Base-by-base conservation (phyloP, 2,329 filamentous ascomycete genomes). In the Pseudocercospora ulei region DNA sequence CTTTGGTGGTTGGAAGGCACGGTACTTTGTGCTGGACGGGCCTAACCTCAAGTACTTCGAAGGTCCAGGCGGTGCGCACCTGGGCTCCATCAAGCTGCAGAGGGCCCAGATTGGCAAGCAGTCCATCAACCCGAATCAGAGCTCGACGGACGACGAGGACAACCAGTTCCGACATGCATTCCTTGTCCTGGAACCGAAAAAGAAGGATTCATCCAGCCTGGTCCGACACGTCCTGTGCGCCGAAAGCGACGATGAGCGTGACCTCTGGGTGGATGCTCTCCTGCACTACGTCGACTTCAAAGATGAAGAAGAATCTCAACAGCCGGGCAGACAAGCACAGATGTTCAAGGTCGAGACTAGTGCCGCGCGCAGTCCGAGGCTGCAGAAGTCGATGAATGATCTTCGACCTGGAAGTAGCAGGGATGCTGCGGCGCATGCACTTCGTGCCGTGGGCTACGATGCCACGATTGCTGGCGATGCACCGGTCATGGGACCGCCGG, bases 91-190 rank as follows among this genome's bases (percentile, higher is more conserved):
- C 65, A 95, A 92, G 64, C 72, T 98, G 20, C 76, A 80, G 49
- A 81, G 79, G 59, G 85, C 90, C 2, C 86, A 95, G 58, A 96
- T 98, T 54, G 88, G 87, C 38, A 94, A 92, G 59, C 90, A 96
- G 59, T 82, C 82, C 1, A 78, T 81, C 8, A 75, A 79, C 3
- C 71, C 72, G n/a, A 68, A 69, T 54, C 61, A 62, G 39, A 34
- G 36, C 22, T 20, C 43, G 12, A 70, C 75, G 11, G 85, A 92
- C 28, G 86, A 94, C 38, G 66, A 76, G 31, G 90, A 96, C 44
- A 92, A 92, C 56, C 85, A 96, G 60, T 98, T 94, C 59, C 81
- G 90, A 4, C 90, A 98, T 63, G 90, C 90, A 0, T 98, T 98
- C 65, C 68, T 96, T 29, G 82, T 98, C 38, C 61, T 96, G 36